Conservation (phyloP, 805 yeast species). For the Ogataea glucozyma region DNA sequence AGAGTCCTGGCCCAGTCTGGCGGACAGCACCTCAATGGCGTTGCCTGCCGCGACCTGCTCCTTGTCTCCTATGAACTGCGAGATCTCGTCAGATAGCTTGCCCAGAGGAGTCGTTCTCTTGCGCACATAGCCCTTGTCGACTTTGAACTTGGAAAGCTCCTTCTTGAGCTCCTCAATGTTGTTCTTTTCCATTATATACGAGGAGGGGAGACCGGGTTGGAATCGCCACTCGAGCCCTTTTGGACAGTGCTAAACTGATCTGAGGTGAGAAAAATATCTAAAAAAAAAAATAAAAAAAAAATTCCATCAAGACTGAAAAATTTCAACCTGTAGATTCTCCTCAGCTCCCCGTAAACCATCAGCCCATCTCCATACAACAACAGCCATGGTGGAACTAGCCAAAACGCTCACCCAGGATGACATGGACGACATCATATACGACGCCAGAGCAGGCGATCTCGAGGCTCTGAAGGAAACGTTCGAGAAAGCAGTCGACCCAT, state of each 20-base stretch:
- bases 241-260: too few species aligned
- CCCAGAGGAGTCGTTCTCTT: slow-evolving; percentile 36
- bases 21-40: slow-evolving; percentile 13
- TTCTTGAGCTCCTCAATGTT: slow-evolving; percentile 23
- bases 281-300: not conserved
- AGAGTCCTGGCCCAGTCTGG: not conserved
- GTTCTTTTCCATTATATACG: slow-evolving; percentile 8
- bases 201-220: too few species aligned
- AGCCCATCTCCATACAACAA: not conserved
- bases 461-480: slow-evolving; percentile 73
- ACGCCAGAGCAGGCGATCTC: slow-evolving; percentile 86
- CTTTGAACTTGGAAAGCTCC: slow-evolving; percentile 26
- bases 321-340: not conserved
- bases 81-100: slow-evolving; percentile 32
- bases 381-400: slow-evolving; percentile 28
- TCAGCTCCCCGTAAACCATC: not conserved
- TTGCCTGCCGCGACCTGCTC: not conserved
- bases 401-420: slow-evolving; percentile 62
- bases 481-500: slow-evolving; percentile 50
- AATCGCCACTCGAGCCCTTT: too few species aligned
- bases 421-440: slow-evolving; percentile 76
- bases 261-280: not conserved
- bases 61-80: slow-evolving; percentile 17
- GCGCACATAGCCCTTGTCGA: slow-evolving; percentile 28
- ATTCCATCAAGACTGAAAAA: slow-evolving; percentile 2